phyloP scores from a whole-genome alignment of 805 yeast genomes.

The Candida orba region DNA sequence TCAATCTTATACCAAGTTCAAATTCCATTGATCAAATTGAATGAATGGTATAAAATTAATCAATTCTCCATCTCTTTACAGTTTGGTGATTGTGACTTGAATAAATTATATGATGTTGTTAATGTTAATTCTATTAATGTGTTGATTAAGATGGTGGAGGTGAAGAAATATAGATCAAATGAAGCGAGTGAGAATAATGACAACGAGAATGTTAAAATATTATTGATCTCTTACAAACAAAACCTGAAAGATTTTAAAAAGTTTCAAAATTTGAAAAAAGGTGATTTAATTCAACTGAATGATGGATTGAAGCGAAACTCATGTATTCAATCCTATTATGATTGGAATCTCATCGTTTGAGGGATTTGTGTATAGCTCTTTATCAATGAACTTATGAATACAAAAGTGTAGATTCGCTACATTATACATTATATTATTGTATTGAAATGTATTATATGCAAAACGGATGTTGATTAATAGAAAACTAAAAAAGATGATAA shows the following conservation, averaged over 20 bases:
- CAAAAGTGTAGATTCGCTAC: no score
- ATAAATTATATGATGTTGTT: neutral
- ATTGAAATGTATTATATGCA: no score
- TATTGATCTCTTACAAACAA: constrained; percentile 10
- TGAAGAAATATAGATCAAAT: neutral
- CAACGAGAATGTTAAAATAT: neutral
- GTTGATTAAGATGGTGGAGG: constrained; percentile 6
- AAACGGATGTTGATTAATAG: neutral
- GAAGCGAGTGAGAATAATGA: no score
- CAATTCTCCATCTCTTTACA: constrained; percentile 4
- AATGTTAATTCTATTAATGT: constrained; percentile 10
- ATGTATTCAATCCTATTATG: constrained; percentile 11
- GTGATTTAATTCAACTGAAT: constrained; percentile 9
- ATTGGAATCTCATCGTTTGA: constrained; percentile 14
- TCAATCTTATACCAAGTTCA: constrained; percentile 9
- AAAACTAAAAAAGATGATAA: neutral
- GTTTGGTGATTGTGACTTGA: neutral
- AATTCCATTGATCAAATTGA: constrained; percentile 14
- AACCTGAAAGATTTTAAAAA: constrained; percentile 2
- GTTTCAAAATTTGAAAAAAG: constrained; percentile 9
- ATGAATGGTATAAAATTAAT: constrained; percentile 18
- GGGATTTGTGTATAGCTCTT: neutral
- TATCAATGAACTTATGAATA: no score
- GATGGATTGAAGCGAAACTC: constrained; percentile 3
- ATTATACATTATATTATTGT: no score